These are phyloP conservation scores for Coniochaeta hoffmannii DNA, from an alignment of 2,329 filamentous ascomycete species.

Conservation along the genomic window DNA sequence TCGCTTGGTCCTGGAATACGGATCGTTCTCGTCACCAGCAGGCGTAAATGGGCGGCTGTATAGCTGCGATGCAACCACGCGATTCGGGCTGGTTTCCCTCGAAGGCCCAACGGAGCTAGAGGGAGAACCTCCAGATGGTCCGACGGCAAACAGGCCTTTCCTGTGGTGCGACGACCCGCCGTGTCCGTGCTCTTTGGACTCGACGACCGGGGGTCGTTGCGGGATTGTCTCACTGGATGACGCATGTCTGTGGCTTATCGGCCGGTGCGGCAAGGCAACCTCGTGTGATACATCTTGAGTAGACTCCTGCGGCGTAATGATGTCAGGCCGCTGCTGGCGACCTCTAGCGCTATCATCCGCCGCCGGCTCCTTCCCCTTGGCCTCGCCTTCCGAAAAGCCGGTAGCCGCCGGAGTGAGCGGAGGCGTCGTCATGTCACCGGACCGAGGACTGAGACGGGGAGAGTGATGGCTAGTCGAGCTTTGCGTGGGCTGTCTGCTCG, in stretches of 20 bases:
- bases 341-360: constrained; percentile 10
- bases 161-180: constrained; percentile 31
- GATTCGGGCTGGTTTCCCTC: constrained; percentile 57
- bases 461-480: constrained; percentile 59
- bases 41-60: constrained; percentile 74
- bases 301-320: constrained; percentile 63
- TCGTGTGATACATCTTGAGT: constrained; percentile 50
- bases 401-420: constrained; percentile 83
- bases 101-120: constrained; percentile 48
- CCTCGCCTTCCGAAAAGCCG: constrained; percentile 30
- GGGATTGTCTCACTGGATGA: constrained; percentile 30
- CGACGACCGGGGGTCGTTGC: constrained; percentile 27
- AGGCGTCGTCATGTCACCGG: constrained; percentile 73
- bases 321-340: constrained; percentile 14
- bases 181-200: constrained; percentile 20
- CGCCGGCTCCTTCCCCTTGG: constrained; percentile 17
- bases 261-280: constrained; percentile 32
- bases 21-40: constrained; percentile 72
- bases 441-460: constrained; percentile 58
- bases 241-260: constrained; percentile 33
- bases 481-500: constrained; percentile 58
- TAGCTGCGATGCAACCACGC: constrained; percentile 52
- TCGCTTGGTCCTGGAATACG: constrained; percentile 77
- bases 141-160: constrained; percentile 46
- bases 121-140: constrained; percentile 23